Evolutionary conservation across 2,329 filamentous ascomycete genomes (phyloP), one percentile per base, ranked within the genome.

Genomic region (Emmonsiellopsis sp.): DNA sequence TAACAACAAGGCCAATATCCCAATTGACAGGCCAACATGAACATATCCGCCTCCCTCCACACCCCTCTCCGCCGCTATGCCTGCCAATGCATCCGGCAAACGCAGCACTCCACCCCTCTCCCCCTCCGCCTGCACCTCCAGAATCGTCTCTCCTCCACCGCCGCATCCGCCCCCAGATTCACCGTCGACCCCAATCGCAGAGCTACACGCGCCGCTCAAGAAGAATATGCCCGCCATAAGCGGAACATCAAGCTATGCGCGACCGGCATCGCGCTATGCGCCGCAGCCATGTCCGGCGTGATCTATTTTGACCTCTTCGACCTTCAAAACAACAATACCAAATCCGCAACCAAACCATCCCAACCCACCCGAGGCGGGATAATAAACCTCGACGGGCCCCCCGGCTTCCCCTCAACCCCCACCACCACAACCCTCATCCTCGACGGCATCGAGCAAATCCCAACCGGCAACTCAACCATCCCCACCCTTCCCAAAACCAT

Each of bases 381-480:
- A 6, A 66, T 70, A 40, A 69, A 69, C 47, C 62, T 73, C 47
- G 73, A 75, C 41, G 73, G 70, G 1, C 71, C 73, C 0, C 49
- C 62, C 2, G 70, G 70, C 0, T 68, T 73, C 54, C 58, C 64
- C 1, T 64, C 59, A 15, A 62, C 63, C 13, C 61, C 67, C 0
- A 1, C 20, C 20, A 67, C 68, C 0, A 57, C 70, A 8, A 68
- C 70, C 20, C 64, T 65, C 4, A 64, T 73, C 64, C 76, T 73
- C 60, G 77, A 86, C 11, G 85, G 85, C 42, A 77, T 79, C 45
- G 87, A 93, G 65, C 76, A 93, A 43, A 84, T 95, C 0, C 80
- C 86, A 13, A 95, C 90, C 0, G 89, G 89, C 11, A 90, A 91
- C 60, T 84, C 78, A 59, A 85, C 83, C n/a, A 81, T 95, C 3